Evolutionary conservation across 768 basidiomycete species (phyloP), one percentile per base, ranked within the genome.

Genomic region (Guyanaporus albipodus): DNA sequence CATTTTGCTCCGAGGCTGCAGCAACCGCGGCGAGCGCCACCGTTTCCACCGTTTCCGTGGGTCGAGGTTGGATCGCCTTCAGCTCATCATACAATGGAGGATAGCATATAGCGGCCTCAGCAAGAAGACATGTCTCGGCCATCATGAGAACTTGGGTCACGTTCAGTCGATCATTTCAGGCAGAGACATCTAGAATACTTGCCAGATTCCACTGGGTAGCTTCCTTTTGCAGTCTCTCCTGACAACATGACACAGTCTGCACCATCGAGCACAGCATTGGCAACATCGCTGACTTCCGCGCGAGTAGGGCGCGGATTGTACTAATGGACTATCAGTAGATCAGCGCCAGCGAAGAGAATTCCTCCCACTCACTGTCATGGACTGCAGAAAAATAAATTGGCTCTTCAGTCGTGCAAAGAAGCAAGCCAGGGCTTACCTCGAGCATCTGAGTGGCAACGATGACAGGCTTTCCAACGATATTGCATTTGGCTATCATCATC

Each of bases 401-500:
- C 39, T 39, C 44, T 42, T 35, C 10, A 33, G 38, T 38, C 42
- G 17, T 36, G 15, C 8, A 29, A 24, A 44, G 38, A 12, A 33
- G 44, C 32, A 17, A 27, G 24, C n/a, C 8, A 26, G 19, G 23
- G 58, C 73, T 49, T 52, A 87, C 88, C 78, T 98, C 95, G 57
- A 99, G 85, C 95, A 99, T 99, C 70, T 99, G 95, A 12, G 96
- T 99, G 9, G 96, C 96, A 52, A 96, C 94, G 65, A 99, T 98
- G 62, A 91, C 89, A 33, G 96, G 94, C 76, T 99, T 99, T 59
- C 96, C 96, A 44, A 80, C 85, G 62, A 95, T 88, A 76, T 96
- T 97, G 74, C 93, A 96, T 75, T 98, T 98, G 49, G 95, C 83
- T 59, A 98, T 99, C 94, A 99, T 99, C 95, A 98, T 98, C 76